Base-by-base conservation (phyloP, 129 eudicot genomes). In the Chrysanthemum seticuspe region DNA sequence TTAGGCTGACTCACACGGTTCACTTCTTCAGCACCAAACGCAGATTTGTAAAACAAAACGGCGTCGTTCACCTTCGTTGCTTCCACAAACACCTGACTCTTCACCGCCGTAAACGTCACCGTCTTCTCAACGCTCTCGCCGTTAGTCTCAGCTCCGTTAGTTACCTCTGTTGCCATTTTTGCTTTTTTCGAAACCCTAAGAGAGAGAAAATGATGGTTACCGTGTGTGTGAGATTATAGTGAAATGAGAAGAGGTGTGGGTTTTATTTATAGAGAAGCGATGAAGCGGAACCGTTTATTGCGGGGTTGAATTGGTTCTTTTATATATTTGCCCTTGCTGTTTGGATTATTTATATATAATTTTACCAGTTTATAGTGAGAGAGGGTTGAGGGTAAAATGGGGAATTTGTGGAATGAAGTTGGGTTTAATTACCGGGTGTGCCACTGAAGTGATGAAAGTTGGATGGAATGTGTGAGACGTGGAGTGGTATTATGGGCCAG, bases 21-120 rank as follows among this genome's bases (percentile, higher is more conserved):
- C 58, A 86, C 79, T 80, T 88, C 97, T 71, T 91, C 89, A 0
- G 96, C 93, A n/a, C 95, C 97, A 10, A 91, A 91, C 50, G 97
- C 97, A 21, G 87, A 69, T 82, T 84, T 91, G 90, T 82, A 88
- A 75, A 91, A 91, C 85, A 74, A 76, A 45, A 91, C 93, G 65
- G 97, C 97, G 14, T 91, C 96, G 50, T 19, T 68, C 1, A 86
- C 93, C 71, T 91, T 86, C 1, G 89, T 79, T 0, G 95, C 84
- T 73, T 88, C 87, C 15, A 91, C 83, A 25, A 78, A 83, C 75
- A 91, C 25, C 87, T 73, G 87, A 29, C 96, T 85, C 79, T 88
- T 88, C 70, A 88, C 4, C 12, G 96, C 78, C 50, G 93, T 34
- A 73, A 88, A 88, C 12, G 78, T 82, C 66, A 85, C 95, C 1